Conservation (phyloP, 208 protist genomes). For the Trypanosoma lewisi region DNA sequence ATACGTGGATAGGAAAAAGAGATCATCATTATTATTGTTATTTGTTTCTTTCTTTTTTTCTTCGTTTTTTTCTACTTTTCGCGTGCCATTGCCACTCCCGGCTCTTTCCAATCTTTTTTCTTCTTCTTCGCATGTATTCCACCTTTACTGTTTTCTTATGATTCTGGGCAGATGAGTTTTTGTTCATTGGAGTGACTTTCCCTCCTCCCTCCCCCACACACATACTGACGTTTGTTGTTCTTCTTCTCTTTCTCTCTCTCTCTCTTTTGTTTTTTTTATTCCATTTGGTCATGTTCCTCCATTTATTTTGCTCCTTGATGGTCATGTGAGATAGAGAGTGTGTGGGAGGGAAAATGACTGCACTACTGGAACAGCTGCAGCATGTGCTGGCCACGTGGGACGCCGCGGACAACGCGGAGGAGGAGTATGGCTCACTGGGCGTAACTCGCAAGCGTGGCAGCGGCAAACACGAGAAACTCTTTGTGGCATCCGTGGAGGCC, state of each 20-base stretch:
- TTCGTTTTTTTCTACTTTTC: too few relatives aligned
- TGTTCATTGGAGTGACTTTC: too few relatives aligned
- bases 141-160: not conserved
- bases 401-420: conserved; percentile 3
- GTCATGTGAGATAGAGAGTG: conserved; percentile 2
- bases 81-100: not conserved
- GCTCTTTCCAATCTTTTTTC: conserved; percentile 23
- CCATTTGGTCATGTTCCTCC: not conserved
- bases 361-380: conserved; percentile 45
- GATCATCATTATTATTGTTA: not conserved
- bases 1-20: not conserved
- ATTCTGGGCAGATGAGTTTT: too few relatives aligned
- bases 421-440: not conserved
- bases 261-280: conserved; percentile 13
- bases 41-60: not conserved
- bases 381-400: conserved; percentile 64
- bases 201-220: not conserved
- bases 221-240: not conserved
- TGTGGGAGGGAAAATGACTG: conserved; percentile 6
- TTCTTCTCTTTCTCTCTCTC: not conserved
- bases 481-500: conserved; percentile 7
- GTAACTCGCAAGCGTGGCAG: not conserved
- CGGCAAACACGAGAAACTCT: conserved; percentile 15
- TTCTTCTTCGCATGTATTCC: conserved; percentile 19
- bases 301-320: conserved; percentile 10